Base-by-base conservation (phyloP, 306 rosid genomes). In the Geum urbanum region DNA sequence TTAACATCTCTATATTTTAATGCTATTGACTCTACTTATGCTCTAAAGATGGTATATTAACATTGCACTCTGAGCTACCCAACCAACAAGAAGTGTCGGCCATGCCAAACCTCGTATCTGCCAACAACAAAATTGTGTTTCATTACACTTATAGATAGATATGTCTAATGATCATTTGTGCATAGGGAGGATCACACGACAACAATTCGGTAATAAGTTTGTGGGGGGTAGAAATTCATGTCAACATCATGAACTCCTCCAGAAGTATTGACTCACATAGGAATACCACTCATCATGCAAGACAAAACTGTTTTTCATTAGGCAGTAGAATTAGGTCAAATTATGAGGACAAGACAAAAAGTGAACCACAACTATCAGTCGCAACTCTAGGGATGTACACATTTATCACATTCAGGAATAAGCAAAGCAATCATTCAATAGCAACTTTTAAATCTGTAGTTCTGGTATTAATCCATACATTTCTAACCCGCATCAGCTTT, bases 11-110 rank as follows among this genome's bases (percentile, higher is more conserved):
- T 24, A 0, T 24, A 0, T 24, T 24, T 24, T 24, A 0, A 24
- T 24, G 27, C 27, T 24, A 24, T 24, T 24, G 2, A 24, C 27
- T 24, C 27, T 24, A 24, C 2, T 24, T 24, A n/a, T 52, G 41
- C 18, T 49, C 66, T 49, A 56, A 53, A 69, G n/a, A 78, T 46
- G 35, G 56, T 67, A 22, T 37, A 58, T 9, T 66, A 65, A 89
- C 96, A 92, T 89, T 77, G 96, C 96, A 85, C 92, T 86, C 46
- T 89, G 96, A 77, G 96, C 81, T 77, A 89, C 86, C 81, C 80
- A 79, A 72, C 92, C 96, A 68, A 81, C 72, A 74, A 89, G 92
- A 76, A 86, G 63, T 71, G 86, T 89, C 47, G 92, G 96, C 96
- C 92, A 89, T 64, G 96, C 92, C 81, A 89, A 86, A 69, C 90